These are phyloP conservation scores for Desmodesmus armatus DNA, from an alignment of 139 green algal genomes.

Conservation along the genomic window DNA sequence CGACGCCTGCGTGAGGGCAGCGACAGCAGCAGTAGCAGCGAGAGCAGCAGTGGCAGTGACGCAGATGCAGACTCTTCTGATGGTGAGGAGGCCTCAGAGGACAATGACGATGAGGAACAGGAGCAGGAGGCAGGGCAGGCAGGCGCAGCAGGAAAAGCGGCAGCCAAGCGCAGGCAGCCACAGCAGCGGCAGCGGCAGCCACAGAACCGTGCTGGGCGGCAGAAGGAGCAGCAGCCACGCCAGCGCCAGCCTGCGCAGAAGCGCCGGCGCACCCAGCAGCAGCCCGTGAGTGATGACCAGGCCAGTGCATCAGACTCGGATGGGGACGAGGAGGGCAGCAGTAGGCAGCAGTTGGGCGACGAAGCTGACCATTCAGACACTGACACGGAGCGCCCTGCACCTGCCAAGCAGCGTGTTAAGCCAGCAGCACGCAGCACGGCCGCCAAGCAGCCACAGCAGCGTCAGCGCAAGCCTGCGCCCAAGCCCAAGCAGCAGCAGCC, in stretches of 20 bases:
- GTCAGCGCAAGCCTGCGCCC: background rate
- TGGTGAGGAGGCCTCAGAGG: background rate
- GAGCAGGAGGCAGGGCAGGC: background rate
- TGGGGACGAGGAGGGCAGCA: no score
- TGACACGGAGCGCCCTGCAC: no score
- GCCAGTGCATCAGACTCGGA: background rate
- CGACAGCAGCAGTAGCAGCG: no score
- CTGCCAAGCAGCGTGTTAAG: background rate
- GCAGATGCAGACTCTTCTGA: conserved; percentile 5
- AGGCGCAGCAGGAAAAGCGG: background rate
- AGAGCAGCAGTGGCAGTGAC: background rate
- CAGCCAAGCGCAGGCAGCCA: background rate
- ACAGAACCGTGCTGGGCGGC: no score
- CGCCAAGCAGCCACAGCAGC: background rate
- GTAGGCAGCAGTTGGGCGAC: background rate
- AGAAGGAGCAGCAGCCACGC: conserved; percentile 22
- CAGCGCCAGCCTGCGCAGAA: background rate
- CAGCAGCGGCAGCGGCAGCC: conserved; percentile 3
- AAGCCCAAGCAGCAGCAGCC: background rate
- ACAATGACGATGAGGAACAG: background rate
- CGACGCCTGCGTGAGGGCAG: no score
- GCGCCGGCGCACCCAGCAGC: background rate
- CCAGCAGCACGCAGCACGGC: background rate
- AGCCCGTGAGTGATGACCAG: background rate
- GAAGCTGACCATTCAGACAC: no score